Conservation (phyloP, 495 filamentous ascomycete species). For the Clohesyomyces aquaticus region DNA sequence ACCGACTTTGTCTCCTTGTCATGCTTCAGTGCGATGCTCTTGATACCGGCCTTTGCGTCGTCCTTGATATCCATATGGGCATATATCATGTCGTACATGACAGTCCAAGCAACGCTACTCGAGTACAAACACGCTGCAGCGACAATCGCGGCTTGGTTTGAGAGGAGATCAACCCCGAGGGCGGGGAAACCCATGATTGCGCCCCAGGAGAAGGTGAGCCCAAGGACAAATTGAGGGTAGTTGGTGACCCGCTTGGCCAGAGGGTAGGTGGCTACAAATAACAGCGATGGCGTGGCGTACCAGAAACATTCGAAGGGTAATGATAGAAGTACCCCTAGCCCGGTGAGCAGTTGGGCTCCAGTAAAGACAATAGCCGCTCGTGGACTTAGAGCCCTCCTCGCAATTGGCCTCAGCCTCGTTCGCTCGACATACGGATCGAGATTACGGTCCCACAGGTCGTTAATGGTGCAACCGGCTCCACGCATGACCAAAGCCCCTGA, state of each 20-base stretch:
- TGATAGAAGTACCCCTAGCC: slow-evolving; percentile 79
- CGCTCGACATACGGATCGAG: slow-evolving; percentile 88
- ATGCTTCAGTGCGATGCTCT: slow-evolving; percentile 89
- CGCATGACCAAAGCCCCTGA: slow-evolving; percentile 92
- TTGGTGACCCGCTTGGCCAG: slow-evolving; percentile 92
- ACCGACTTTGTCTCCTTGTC: slow-evolving; percentile 86
- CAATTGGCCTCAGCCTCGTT: slow-evolving; percentile 86
- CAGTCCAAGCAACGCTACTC: slow-evolving; percentile 90
- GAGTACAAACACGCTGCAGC: slow-evolving; percentile 76
- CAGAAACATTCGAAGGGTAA: slow-evolving; percentile 83
- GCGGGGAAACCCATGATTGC: slow-evolving; percentile 97
- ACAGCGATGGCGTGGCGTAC: slow-evolving; percentile 83
- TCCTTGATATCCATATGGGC: slow-evolving; percentile 98
- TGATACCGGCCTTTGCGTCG: slow-evolving; percentile 89
- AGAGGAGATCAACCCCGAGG: slow-evolving; percentile 77
- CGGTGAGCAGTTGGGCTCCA: slow-evolving; percentile 76
- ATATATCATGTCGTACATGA: slow-evolving; percentile 98
- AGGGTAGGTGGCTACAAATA: slow-evolving; percentile 83
- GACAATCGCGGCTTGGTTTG: slow-evolving; percentile 64
- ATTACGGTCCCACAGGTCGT: slow-evolving; percentile 95
- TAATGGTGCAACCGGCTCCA: slow-evolving; percentile 96
- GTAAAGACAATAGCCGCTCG: slow-evolving; percentile 78
- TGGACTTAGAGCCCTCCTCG: slow-evolving; percentile 78
- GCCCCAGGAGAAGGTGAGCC: slow-evolving; percentile 95
- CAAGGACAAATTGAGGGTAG: slow-evolving; percentile 91